These are phyloP conservation scores for Scheffersomyces insectosa DNA, from an alignment of 1,139 yeast species.

Conservation along the genomic window DNA sequence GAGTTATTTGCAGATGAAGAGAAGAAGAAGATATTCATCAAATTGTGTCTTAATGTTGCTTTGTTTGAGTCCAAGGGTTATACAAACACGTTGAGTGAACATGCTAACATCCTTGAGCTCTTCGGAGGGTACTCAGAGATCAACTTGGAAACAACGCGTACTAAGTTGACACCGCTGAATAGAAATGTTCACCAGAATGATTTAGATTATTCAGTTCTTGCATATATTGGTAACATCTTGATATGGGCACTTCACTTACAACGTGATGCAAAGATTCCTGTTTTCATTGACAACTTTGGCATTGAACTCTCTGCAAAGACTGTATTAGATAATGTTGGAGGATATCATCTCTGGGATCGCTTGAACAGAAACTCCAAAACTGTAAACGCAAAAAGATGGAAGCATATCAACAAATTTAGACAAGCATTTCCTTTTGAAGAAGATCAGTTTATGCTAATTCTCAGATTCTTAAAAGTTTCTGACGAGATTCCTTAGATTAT, in stretches of 20 bases:
- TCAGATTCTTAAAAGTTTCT: constrained; percentile 37
- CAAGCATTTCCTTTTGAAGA: constrained; percentile 41
- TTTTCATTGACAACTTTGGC: constrained; percentile 22
- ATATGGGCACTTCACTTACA: constrained; percentile 40
- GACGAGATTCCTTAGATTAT: constrained; percentile 8
- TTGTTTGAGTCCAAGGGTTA: constrained; percentile 42
- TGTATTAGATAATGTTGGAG: constrained; percentile 37
- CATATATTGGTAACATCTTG: constrained; percentile 43
- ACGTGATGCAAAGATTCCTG: constrained; percentile 16
- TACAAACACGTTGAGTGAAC: constrained; percentile 25
- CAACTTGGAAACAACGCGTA: constrained; percentile 35
- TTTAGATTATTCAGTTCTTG: constrained; percentile 41
- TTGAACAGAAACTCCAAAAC: constrained; percentile 33
- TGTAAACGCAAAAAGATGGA: constrained; percentile 49
- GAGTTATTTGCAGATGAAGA: constrained; percentile 28
- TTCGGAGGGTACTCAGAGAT: constrained; percentile 37
- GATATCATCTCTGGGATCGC: constrained; percentile 47
- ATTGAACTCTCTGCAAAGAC: constrained; percentile 17
- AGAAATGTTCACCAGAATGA: constrained; percentile 36
- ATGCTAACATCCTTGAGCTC: constrained; percentile 31
- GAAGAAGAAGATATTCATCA: constrained; percentile 28
- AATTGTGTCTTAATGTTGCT: constrained; percentile 39
- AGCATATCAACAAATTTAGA: constrained; percentile 43
- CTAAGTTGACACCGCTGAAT: constrained; percentile 38
- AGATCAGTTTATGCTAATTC: constrained; percentile 43